phyloP scores from a whole-genome alignment of 139 green algal species.

The Chloropicon primus region DNA sequence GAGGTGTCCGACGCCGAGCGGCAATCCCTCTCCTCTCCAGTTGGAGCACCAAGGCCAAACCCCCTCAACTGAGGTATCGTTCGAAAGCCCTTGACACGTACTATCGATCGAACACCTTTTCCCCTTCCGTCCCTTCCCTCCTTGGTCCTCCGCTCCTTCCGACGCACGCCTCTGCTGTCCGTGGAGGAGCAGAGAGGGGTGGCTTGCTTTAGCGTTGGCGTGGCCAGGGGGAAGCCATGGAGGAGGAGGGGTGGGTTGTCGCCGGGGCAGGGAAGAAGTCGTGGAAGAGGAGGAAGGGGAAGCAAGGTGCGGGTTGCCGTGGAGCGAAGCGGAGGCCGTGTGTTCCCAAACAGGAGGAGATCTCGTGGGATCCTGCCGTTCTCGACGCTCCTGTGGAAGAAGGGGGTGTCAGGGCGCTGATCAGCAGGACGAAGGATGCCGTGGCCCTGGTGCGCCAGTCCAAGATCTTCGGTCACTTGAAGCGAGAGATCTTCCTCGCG shows the following conservation, averaged over 20 bases:
- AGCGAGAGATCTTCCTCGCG: background rate
- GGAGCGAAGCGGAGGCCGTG: too few relatives aligned
- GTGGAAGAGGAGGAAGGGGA: background rate
- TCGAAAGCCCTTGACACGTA: too few relatives aligned
- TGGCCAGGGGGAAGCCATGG: background rate
- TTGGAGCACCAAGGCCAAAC: too few relatives aligned
- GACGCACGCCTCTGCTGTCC: too few relatives aligned
- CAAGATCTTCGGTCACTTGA: background rate
- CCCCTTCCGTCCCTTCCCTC: too few relatives aligned
- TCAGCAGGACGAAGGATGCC: background rate
- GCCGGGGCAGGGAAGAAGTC: background rate
- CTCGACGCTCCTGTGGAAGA: background rate
- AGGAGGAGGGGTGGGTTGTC: background rate
- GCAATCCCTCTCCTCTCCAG: too few relatives aligned
- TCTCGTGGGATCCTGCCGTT: background rate
- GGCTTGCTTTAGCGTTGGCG: background rate
- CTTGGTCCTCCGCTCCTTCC: too few relatives aligned
- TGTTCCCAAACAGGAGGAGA: too few relatives aligned
- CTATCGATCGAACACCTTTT: too few relatives aligned
- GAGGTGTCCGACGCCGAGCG: too few relatives aligned
- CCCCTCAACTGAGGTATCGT: too few relatives aligned
- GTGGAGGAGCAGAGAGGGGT: background rate
- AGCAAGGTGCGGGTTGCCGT: background rate
- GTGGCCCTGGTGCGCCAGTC: background rate
- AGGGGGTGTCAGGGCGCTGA: background rate